phyloP scores from a whole-genome alignment of 305 asterid species.

The Lippia alba region DNA sequence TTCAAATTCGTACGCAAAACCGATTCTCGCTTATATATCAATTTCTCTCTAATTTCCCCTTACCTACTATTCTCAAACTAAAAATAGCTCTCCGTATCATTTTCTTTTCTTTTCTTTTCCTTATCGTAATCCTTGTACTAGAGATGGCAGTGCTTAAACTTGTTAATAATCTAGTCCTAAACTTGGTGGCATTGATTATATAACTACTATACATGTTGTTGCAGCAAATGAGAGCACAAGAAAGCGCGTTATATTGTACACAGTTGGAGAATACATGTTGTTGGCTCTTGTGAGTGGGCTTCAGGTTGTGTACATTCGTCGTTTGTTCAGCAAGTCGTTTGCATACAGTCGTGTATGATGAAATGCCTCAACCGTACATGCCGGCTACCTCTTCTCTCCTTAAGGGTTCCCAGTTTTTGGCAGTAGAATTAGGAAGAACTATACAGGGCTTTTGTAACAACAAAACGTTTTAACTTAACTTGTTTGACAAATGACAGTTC shows the following conservation, averaged over 20 bases:
- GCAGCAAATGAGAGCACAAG: conserved; percentile 95
- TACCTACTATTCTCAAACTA: too few relatives aligned
- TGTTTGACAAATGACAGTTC: conserved; percentile 21
- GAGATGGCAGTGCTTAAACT: too few relatives aligned
- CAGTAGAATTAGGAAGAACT: neutral
- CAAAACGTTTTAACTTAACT: conserved; percentile 26
- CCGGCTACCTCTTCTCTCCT: neutral
- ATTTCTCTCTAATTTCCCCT: too few relatives aligned
- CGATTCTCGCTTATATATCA: too few relatives aligned
- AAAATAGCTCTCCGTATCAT: too few relatives aligned
- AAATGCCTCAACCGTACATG: neutral
- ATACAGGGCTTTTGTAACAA: conserved; percentile 27
- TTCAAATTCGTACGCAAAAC: too few relatives aligned
- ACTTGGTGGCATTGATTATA: neutral
- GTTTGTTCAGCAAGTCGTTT: conserved; percentile 84
- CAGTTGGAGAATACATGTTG: conserved; percentile 77
- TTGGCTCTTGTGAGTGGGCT: conserved; percentile 79
- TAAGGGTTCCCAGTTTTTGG: conserved; percentile 19
- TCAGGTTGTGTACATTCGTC: conserved; percentile 83
- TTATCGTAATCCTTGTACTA: too few relatives aligned
- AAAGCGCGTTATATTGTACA: conserved; percentile 84
- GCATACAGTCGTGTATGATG: conserved; percentile 88
- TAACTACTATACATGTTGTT: conserved; percentile 23
- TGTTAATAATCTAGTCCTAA: too few relatives aligned
- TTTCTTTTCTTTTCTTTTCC: too few relatives aligned